A percentile compares a stretch with the other conserved stretches of the same genome.
Conservation (phyloP, 352 stramenopile species). For the Globisporangium paroecandrum region DNA sequence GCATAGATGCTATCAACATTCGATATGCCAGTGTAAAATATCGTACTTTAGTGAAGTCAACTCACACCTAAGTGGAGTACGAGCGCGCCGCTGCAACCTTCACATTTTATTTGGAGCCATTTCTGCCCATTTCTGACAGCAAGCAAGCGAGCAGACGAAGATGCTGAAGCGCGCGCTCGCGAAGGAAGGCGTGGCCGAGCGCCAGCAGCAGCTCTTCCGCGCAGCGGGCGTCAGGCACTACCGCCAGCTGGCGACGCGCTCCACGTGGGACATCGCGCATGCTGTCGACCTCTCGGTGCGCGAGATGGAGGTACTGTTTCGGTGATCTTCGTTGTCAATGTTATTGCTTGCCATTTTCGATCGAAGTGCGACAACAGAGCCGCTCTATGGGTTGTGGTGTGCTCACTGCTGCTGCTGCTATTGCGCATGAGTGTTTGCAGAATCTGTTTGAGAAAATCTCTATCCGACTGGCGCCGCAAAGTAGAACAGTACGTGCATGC, state of each 20-base stretch:
- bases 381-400: neutral
- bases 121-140: neutral
- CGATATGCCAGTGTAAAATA: neutral
- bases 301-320: conserved; percentile 41
- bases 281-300: conserved; percentile 60
- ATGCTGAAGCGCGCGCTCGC: conserved; percentile 65
- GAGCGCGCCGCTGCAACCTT: neutral
- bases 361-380: neutral
- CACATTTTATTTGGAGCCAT: neutral
- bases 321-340: neutral
- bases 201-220: conserved; percentile 37
- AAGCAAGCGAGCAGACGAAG: neutral
- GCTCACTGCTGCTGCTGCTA: neutral
- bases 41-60: neutral
- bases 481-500: conserved; percentile 30
- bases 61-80: neutral
- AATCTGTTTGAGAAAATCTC: conserved; percentile 57
- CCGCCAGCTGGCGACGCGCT: conserved; percentile 48
- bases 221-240: conserved; percentile 49
- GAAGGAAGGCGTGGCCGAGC: conserved; percentile 51
- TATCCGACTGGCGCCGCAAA: conserved; percentile 42
- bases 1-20: neutral
- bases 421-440: conserved; percentile 23
- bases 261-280: conserved; percentile 63
- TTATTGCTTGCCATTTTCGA: neutral